Evolutionary conservation across 129 eudicot genomes (phyloP), one percentile per base, ranked within the genome.

Genomic region (Tanacetum coccineum): DNA sequence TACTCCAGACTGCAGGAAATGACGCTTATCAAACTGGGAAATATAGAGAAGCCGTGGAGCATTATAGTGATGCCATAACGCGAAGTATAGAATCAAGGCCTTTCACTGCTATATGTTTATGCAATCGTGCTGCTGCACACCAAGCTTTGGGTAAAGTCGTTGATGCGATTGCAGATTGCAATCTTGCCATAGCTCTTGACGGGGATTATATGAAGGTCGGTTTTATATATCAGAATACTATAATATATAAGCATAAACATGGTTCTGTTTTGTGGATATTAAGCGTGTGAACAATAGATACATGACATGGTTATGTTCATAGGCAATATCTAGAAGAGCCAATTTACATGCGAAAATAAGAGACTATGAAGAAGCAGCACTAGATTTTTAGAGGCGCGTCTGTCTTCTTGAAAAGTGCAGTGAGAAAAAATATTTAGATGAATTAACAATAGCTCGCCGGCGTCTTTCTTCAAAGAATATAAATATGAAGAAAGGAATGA

Each of bases 121-220:
- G 95, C 83, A 92, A 92, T 79, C 98, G 98, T 62, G 98, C 96
- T 65, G 98, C 98, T 78, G 96, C 98, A 4, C 74, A 82, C 79
- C 95, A 92, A 82, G 93, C 98, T 68, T 46, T 88, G 68, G 86
- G 87, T 64, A 85, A 84, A 78, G 74, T 92, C 20, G 61, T 73
- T 59, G 98, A 92, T 80, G 98, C 96, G 67, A 92, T 92, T 82
- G 80, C 95, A 52, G 98, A 92, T 84, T 92, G 98, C 73, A 88
- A 89, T 76, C 73, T 92, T n/a, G 95, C 96, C 75, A 81, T 92
- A 13, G 95, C 98, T 75, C 91, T 92, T 53, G 89, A 92, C 50
- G 84, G 72, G 26, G 81, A 68, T 62, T 88, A 92, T 74, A 52
- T 64, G 65, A 92, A 92, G 95, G 98, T 92, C 61, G 17, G 74